Base-by-base conservation (phyloP, 2,329 filamentous ascomycete genomes). In the Macrophomina pseudophaseolina region DNA sequence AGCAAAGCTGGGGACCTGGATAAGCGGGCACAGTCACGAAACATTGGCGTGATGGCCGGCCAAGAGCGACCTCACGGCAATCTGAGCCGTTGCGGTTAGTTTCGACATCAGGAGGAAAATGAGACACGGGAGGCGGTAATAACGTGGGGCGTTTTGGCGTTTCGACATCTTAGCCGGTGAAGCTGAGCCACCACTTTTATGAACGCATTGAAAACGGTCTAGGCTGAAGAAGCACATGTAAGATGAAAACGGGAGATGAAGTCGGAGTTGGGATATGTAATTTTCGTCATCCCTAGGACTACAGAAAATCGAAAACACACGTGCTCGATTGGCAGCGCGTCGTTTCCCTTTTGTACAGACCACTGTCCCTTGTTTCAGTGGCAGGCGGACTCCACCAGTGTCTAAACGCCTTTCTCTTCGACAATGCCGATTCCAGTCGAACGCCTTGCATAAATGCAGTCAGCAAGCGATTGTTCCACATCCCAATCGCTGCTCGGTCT, bases 401-500 rank as follows among this genome's bases (percentile, higher is more conserved):
- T 62, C 58, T 62, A 49, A 60, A 62, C 58, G 58, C 58, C 58
- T 30, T 62, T 46, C 33, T 46, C 46, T 49, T 49, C 58, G 48
- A 16, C 23, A 52, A 54, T 32, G 16, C 62, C 18, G 18, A 44
- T n/a, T 23, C 48, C 62, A 11, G n/a, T 56, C 48, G 35, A 64
- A 64, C 48, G 35, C 62, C 62, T 33, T 44, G 18, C 62, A 42
- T 62, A 44, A 23, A 49, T 38, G 58, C 58, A 49, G 2, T 35
- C 42, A 35, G 18, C 40, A 14, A 59, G 16, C n/a, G 30, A 38
- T 32, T 9, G 16, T 5, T 28, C 14, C 3, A 18, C 35, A 42
- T 28, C 12, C 16, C 42, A 44, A 12, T 5, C 42, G 42, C 42
- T n/a, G 38, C 38, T 8, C 38, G 7, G 8, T 8, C 38, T 40